Evolutionary conservation across 495 filamentous ascomycete genomes (phyloP), one percentile per base, ranked within the genome.

Genomic region (Xylaria acuta): DNA sequence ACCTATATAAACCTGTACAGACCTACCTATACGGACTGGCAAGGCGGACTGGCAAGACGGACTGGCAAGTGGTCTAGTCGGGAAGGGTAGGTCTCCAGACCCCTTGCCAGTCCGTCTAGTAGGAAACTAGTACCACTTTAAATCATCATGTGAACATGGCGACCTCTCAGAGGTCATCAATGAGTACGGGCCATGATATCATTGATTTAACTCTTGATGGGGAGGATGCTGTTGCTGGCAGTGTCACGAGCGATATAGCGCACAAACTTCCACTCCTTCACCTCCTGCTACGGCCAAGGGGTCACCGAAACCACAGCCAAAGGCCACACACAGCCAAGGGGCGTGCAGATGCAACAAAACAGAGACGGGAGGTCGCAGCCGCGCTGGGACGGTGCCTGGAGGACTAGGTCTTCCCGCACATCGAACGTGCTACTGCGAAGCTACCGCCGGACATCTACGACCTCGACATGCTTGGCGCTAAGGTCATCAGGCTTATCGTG

Each of bases 321-420:
- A n/a, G n/a, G n/a, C n/a, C n/a, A n/a, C n/a, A n/a, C n/a, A n/a
- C n/a, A n/a, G n/a, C n/a, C n/a, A n/a, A n/a, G n/a, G 27, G 56
- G 18, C 38, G 40, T 0, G n/a, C 30, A n/a, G n/a, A n/a, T n/a
- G n/a, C 18, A 25, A 47, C 30, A 1, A 9, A 51, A 7, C 67
- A 30, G 18, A 58, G 45, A 27, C 22, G 56, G 11, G 30, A 58
- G 7, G 40, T 72, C 5, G 66, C 70, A 1, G 75, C 71, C 7
- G 51, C 74, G 18, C 69, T 78, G 30, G 75, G 71, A 1, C 62
- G 69, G 7, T 83, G 82, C 45, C 56, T 83, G 3, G 70, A 74
- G n/a, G 62, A 36, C 3, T 81, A 83, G 43, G 80, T 83, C 14
- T 81, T 83, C 25, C 81, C 82, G 3, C 78, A 82, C 38, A 56